Conservation (phyloP, 148 eudicot species). For the Rhododendron vialii region DNA sequence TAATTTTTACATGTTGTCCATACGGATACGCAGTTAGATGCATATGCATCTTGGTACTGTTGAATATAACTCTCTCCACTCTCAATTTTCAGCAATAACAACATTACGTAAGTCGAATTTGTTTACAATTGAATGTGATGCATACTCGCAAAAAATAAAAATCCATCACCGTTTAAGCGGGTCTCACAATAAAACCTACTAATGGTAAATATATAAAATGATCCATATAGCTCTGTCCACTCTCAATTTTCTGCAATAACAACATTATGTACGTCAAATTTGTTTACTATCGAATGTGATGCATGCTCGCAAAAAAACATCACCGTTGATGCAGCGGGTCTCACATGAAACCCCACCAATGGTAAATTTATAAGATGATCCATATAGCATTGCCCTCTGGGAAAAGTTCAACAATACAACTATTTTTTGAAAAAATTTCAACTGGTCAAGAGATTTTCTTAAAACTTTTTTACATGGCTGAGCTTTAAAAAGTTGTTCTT, state of each 20-base stretch:
- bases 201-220: background rate
- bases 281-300: background rate
- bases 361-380: background rate
- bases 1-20: background rate
- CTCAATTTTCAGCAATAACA: background rate
- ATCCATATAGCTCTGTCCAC: background rate
- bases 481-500: background rate
- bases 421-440: no score
- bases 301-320: background rate
- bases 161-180: background rate
- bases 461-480: background rate
- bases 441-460: no score
- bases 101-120: no score
- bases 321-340: background rate
- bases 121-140: no score
- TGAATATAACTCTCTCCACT: background rate
- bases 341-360: background rate
- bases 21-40: background rate
- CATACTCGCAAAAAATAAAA: no score
- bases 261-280: background rate
- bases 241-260: background rate
- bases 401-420: background rate
- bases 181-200: background rate
- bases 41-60: background rate
- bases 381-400: no score